A percentile compares a stretch with the other conserved stretches of the same genome.
phyloP scores from a whole-genome alignment of 108 stramenopile genomes.

The Cyclotella atomus region DNA sequence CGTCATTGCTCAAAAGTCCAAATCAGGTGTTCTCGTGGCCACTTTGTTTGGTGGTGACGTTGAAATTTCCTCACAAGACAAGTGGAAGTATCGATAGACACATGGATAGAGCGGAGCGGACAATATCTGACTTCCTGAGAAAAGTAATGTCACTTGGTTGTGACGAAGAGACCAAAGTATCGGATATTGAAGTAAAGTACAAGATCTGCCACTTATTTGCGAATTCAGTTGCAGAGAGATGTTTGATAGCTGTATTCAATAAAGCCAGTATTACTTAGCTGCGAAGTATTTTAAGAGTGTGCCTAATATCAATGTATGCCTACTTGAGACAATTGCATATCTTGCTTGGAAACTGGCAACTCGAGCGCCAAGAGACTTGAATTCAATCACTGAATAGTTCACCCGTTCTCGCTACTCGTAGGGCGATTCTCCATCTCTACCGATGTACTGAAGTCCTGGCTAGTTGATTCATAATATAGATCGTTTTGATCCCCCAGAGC shows the following conservation, averaged over 20 bases:
- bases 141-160: constrained; percentile 23
- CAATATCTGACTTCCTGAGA: constrained; percentile 24
- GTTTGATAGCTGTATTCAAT: constrained; percentile 48
- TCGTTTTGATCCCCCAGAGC: neutral
- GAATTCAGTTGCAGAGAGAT: constrained; percentile 57
- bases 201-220: constrained; percentile 61
- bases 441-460: too few species aligned
- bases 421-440: neutral
- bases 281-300: neutral
- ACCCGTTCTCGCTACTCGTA: neutral
- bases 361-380: neutral
- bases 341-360: too few species aligned
- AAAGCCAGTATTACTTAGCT: neutral
- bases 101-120: constrained; percentile 9
- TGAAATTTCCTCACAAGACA: constrained; percentile 62
- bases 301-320: too few species aligned
- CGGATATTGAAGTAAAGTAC: constrained; percentile 22
- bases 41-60: constrained; percentile 47
- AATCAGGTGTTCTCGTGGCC: constrained; percentile 38
- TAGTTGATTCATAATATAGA: neutral
- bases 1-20: constrained; percentile 5
- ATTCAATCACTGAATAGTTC: neutral
- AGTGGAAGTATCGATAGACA: constrained; percentile 47
- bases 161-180: constrained; percentile 2
- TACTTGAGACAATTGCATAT: too few species aligned